Percentiles rank a stretch among this genome's conserved stretches.
phyloP scores from a whole-genome alignment of 768 basidiomycete species.

The Mycena epipterygia region DNA sequence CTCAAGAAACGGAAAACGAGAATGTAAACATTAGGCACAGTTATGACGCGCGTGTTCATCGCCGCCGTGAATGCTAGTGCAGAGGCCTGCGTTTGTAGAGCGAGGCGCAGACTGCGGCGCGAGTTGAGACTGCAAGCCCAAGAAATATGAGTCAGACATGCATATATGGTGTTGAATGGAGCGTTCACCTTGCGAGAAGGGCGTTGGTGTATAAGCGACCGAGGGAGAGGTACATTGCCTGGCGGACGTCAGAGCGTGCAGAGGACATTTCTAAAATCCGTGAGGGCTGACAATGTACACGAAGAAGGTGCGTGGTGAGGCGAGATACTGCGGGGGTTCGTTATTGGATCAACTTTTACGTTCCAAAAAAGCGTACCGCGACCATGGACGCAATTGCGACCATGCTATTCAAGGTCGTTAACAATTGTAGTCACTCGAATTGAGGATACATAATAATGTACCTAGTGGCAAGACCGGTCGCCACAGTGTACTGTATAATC shows the following conservation, averaged over 20 bases:
- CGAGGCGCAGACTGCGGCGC: constrained; percentile 22
- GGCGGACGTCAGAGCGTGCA: background rate
- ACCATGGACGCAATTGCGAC: constrained; percentile 25
- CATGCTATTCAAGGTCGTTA: background rate
- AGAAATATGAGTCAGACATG: no score
- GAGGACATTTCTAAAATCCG: background rate
- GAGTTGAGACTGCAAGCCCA: constrained; percentile 24
- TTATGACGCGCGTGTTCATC: constrained; percentile 16
- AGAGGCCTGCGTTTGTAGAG: background rate
- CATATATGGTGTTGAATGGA: background rate
- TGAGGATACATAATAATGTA: background rate
- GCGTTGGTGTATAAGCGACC: constrained; percentile 44
- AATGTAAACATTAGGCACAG: no score
- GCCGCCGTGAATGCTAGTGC: constrained; percentile 3
- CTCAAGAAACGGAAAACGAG: no score
- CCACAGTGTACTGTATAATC: constrained; percentile 26
- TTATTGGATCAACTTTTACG: background rate
- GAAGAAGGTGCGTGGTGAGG: constrained; percentile 35
- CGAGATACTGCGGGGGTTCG: constrained; percentile 29
- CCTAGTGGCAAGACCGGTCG: constrained; percentile 30
- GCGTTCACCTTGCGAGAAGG: constrained; percentile 41
- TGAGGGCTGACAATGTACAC: constrained; percentile 39
- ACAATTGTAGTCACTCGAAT: no score
- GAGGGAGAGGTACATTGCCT: constrained; percentile 45
- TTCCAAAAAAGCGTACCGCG: background rate